Conservation (phyloP, 164 flowering plant genomes). For the Vitis riparia region DNA sequence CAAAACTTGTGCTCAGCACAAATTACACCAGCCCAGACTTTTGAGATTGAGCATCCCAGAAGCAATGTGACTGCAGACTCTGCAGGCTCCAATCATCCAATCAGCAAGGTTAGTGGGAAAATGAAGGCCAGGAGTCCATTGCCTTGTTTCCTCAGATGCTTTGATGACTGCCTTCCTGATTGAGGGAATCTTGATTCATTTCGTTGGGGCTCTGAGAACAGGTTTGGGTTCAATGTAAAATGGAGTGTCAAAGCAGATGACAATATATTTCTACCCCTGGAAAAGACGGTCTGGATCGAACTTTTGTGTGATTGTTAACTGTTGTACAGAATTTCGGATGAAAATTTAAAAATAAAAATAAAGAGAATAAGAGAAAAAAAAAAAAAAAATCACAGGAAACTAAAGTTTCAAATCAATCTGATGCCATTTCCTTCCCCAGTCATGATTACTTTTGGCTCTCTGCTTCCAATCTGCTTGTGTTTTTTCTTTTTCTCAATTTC, state of each 20-base stretch:
- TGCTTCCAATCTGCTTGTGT: too few species aligned
- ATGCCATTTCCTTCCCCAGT: not conserved
- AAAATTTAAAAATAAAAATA: not conserved
- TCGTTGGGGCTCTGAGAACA: not conserved
- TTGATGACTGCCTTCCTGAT: not conserved
- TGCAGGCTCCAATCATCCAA: not conserved
- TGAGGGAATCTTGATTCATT: not conserved
- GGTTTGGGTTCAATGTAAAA: not conserved
- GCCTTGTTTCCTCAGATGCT: not conserved
- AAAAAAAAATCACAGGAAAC: not conserved
- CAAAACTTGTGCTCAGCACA: constrained; percentile 10
- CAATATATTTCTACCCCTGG: too few species aligned
- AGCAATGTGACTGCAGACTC: not conserved
- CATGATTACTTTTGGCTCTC: too few species aligned
- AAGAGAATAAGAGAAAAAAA: not conserved
- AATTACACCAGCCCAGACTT: constrained; percentile 8
- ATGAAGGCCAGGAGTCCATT: not conserved
- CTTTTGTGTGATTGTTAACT: not conserved
- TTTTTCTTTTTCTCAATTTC: too few species aligned
- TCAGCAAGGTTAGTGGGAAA: not conserved
- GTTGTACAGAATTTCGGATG: too few species aligned
- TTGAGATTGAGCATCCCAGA: constrained; percentile 9
- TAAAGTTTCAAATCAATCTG: not conserved
- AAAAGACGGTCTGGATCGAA: not conserved
- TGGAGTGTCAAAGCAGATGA: not conserved